These are phyloP conservation scores for Blakeslea trispora DNA, from an alignment of 371 early-diverging fungal genomes.

Conservation along the genomic window DNA sequence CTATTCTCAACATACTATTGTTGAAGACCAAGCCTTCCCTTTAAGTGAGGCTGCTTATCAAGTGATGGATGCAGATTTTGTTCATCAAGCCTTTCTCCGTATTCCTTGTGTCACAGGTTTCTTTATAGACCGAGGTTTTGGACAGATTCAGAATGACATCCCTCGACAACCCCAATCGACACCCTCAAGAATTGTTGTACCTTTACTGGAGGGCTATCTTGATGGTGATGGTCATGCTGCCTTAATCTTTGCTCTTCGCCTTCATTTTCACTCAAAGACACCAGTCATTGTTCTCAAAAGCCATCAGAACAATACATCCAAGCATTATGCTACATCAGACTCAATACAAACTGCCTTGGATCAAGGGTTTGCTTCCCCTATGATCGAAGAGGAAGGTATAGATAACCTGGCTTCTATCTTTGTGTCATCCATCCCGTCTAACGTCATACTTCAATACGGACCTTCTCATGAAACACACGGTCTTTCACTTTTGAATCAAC, in stretches of 20 bases:
- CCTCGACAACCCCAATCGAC: conserved; percentile 3
- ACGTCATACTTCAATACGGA: neutral
- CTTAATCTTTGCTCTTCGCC: conserved; percentile 33
- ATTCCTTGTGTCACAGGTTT: conserved; percentile 41
- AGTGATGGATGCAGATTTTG: conserved; percentile 26
- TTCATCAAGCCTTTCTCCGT: conserved; percentile 18
- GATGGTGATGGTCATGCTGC: conserved; percentile 24
- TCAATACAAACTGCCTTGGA: neutral
- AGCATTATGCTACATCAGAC: neutral
- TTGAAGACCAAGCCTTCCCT: neutral
- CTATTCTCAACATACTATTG: neutral
- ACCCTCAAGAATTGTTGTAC: conserved; percentile 34
- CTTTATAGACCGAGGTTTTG: conserved; percentile 77
- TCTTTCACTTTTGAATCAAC: neutral
- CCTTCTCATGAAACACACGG: neutral
- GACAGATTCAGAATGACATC: conserved; percentile 24
- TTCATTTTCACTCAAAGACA: conserved; percentile 23
- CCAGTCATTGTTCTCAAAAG: conserved; percentile 8
- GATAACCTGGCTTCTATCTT: neutral
- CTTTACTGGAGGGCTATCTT: conserved; percentile 7
- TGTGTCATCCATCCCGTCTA: neutral
- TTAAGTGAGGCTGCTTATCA: conserved; percentile 1
- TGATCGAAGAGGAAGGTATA: neutral
- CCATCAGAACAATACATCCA: neutral
- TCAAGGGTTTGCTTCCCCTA: neutral